Percentiles rank a stretch among this genome's conserved stretches.
phyloP scores from a whole-genome alignment of 768 basidiomycete species.

The Tremella fuciformis region DNA sequence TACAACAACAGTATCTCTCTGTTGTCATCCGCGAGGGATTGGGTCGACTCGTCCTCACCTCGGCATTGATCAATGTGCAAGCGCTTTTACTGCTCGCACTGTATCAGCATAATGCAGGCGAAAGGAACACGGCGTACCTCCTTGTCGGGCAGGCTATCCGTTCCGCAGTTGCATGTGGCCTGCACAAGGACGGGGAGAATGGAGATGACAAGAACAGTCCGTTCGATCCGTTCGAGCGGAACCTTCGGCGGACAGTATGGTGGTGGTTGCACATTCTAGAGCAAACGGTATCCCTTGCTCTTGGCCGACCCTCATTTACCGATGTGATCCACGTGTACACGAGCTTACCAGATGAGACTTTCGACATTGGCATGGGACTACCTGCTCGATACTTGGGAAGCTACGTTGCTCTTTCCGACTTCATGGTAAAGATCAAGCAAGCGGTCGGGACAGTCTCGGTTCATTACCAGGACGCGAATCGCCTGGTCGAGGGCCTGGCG shows the following conservation, averaged over 20 bases:
- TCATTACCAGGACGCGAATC: constrained; percentile 1
- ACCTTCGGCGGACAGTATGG: constrained; percentile 17
- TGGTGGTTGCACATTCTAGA: constrained; percentile 21
- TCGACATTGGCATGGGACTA: background rate
- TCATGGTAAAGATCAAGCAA: constrained; percentile 14
- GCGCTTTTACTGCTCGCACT: constrained; percentile 16
- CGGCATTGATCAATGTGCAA: constrained; percentile 20
- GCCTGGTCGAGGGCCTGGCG: constrained; percentile 5
- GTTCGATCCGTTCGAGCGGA: constrained; percentile 20
- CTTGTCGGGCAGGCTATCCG: constrained; percentile 19
- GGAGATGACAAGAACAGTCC: background rate
- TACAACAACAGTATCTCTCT: constrained; percentile 17
- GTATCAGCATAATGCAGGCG: constrained; percentile 25
- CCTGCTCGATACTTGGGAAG: too few relatives aligned
- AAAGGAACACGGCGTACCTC: constrained; percentile 21
- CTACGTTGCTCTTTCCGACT: constrained; percentile 4
- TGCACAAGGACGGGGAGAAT: constrained; percentile 21
- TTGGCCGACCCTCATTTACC: constrained; percentile 14
- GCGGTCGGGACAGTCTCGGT: constrained; percentile 6
- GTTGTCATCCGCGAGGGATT: constrained; percentile 19
- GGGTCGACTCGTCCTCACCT: constrained; percentile 9
- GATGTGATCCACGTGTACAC: constrained; percentile 9
- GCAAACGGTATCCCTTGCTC: constrained; percentile 12
- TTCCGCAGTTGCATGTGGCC: constrained; percentile 16
- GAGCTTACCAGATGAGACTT: constrained; percentile 11